phyloP scores from a whole-genome alignment of 2,329 filamentous ascomycete genomes.

The Epicoccum sorghinum region DNA sequence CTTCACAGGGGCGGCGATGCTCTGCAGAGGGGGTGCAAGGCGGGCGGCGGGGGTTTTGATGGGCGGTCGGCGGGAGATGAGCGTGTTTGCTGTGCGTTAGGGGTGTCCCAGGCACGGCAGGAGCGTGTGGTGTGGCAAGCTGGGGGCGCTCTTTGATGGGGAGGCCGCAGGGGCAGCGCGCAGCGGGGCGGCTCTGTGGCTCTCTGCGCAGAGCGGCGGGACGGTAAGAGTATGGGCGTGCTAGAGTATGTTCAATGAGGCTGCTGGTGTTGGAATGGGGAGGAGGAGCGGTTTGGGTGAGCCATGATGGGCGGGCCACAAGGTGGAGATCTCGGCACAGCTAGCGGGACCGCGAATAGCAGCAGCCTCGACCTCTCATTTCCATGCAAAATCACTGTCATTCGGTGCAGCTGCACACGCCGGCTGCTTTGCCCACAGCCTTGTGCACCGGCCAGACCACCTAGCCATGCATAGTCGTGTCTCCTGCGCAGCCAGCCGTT shows the following conservation, averaged over 20 bases:
- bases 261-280: constrained; percentile 18
- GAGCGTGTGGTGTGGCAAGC: constrained; percentile 19
- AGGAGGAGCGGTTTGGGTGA: constrained; percentile 11
- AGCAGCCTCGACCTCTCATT: constrained; percentile 15
- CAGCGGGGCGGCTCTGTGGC: constrained; percentile 6
- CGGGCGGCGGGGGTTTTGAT: constrained; percentile 14
- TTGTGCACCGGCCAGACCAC: not conserved
- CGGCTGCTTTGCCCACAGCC: not conserved
- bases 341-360: constrained; percentile 17
- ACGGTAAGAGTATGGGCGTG: constrained; percentile 11
- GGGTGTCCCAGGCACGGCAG: constrained; percentile 35
- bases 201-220: constrained; percentile 6
- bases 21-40: constrained; percentile 3
- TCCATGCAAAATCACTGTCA: constrained; percentile 9
- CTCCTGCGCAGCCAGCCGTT: not conserved
- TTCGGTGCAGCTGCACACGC: constrained; percentile 2
- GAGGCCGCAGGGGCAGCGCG: constrained; percentile 26
- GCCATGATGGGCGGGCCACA: constrained; percentile 7
- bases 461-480: too few relatives aligned
- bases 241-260: constrained; percentile 19
- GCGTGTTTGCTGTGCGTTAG: constrained; percentile 42
- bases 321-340: constrained; percentile 9
- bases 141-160: constrained; percentile 13
- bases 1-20: constrained; percentile 1
- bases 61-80: constrained; percentile 34